Evolutionary conservation across 148 eudicot genomes (phyloP), one percentile per base, ranked within the genome.

Genomic region (Nepenthes mirabilis): DNA sequence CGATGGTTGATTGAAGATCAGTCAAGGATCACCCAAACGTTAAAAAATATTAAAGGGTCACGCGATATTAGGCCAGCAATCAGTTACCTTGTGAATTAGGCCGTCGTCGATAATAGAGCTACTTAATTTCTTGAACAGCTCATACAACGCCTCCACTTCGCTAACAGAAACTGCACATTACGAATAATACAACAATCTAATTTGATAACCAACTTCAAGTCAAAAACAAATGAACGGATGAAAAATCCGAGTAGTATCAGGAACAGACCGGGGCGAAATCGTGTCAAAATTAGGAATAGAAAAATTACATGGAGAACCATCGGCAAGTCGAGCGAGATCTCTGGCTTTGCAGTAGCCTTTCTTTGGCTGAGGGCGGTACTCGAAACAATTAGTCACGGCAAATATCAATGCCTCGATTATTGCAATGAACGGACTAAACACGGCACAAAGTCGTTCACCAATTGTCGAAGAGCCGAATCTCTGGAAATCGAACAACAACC

Each of bases 81-180:
- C 23, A 23, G 23, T 23, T 70, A 90, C 97, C 97, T 90, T 86
- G 68, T 90, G 88, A 68, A 90, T 86, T 36, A 75, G 68, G 47
- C 85, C 91, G 55, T 90, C 97, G 55, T 90, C 88, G 65, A 87
- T 77, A 53, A 90, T 90, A 34, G 90, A 86, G 62, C 88, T 53
- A 52, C 97, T 90, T 56, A 90, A 58, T 72, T 81, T 80, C 82
- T 86, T 86, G 63, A 82, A 87, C 73, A 90, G 61, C 76, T 87
- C 97, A 47, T 78, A 77, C 61, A 90, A 62, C 62, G 97, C 95
- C 78, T 90, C 95, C 45, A 90, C 73, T 68, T 90, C 97, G 75
- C 86, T 84, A 1, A 90, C 78, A 5, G 79, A 55, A 75, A 90
- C 97, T 90, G 88, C 76, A 66, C 10, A 55, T 9, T 52, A 13